Conservation (phyloP, 2,329 filamentous ascomycete species). For the Apiospora sp. region DNA sequence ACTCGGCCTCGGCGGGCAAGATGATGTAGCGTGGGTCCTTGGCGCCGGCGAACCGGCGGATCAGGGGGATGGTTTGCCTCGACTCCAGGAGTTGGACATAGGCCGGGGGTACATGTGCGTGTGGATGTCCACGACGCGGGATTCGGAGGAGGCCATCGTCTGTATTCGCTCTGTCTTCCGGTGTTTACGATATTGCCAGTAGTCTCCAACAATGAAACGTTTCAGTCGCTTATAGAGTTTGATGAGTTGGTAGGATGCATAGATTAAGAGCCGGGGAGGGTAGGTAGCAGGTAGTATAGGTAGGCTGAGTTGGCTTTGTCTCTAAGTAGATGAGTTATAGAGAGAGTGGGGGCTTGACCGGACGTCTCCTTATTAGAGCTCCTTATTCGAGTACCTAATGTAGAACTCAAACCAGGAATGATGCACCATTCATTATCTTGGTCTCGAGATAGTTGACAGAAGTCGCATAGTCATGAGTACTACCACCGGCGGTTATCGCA, state of each 20-base stretch:
- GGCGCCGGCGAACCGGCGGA: constrained; percentile 68
- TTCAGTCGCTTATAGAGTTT: neutral
- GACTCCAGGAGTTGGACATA: constrained; percentile 69
- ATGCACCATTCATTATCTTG: constrained; percentile 5
- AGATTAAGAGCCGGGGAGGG: neutral
- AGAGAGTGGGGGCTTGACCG: neutral
- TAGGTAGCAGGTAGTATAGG: neutral
- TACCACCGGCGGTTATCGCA: constrained; percentile 18
- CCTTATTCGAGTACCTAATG: constrained; percentile 11
- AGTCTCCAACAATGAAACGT: neutral
- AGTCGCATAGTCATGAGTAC: constrained; percentile 1
- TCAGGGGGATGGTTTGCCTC: constrained; percentile 71
- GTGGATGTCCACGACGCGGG: constrained; percentile 69
- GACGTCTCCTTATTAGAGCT: too few species aligned
- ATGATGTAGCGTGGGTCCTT: constrained; percentile 72
- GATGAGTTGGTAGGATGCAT: neutral
- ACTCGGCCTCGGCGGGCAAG: constrained; percentile 58
- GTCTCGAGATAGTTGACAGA: constrained; percentile 5
- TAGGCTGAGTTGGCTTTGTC: neutral
- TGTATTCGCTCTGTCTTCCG: neutral
- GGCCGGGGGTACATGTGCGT: constrained; percentile 74
- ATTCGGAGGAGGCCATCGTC: constrained; percentile 44
- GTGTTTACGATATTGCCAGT: neutral
- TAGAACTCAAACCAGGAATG: neutral
- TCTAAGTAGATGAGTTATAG: neutral